phyloP scores from a whole-genome alignment of 108 stramenopile species.

The Schizochytrium sp. region DNA sequence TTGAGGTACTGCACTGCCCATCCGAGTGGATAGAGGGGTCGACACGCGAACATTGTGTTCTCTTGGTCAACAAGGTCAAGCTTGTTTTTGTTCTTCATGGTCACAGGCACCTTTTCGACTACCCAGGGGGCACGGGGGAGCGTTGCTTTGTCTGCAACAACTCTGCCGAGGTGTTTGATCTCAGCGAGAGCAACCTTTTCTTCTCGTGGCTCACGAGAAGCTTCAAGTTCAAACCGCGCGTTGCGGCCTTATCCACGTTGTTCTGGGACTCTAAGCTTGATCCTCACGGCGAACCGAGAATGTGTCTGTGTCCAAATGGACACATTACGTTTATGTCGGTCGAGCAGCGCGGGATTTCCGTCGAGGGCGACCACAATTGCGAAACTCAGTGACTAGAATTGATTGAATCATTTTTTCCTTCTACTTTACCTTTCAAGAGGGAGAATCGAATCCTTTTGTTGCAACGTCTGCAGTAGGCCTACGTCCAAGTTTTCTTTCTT shows the following conservation, averaged over 20 bases:
- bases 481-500: not conserved
- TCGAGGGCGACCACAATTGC: not conserved
- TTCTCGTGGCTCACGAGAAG: not conserved
- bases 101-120: not conserved
- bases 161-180: not conserved
- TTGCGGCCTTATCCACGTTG: not conserved
- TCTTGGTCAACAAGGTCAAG: not conserved
- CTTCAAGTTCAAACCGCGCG: not conserved
- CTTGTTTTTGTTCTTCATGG: not conserved
- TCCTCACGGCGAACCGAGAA: not conserved
- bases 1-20: not conserved
- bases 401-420: not conserved
- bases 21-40: not conserved
- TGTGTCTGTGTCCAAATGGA: not conserved
- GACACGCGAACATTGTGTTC: not conserved
- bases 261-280: not conserved
- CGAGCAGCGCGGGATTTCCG: not conserved
- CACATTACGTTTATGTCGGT: not conserved
- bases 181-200: not conserved
- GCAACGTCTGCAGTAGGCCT: not conserved
- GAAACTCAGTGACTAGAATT: not conserved
- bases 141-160: not conserved
- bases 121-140: not conserved
- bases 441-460: not conserved
- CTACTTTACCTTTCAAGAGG: not conserved